These are phyloP conservation scores for Barbarea vulgaris DNA, from an alignment of 345 rosid species.

Conservation along the genomic window DNA sequence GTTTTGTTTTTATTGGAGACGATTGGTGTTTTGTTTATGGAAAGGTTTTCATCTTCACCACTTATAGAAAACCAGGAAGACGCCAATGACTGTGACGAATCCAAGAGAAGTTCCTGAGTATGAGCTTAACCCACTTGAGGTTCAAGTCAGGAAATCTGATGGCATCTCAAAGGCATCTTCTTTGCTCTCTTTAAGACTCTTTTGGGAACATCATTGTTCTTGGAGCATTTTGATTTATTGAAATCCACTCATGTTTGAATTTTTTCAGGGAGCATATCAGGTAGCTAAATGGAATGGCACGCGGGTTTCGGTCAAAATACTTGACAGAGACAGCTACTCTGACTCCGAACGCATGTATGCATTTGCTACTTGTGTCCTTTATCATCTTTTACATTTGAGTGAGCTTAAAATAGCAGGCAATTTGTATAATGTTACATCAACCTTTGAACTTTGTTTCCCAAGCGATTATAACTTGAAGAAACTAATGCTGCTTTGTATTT, in stretches of 20 bases:
- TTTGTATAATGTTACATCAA: neutral
- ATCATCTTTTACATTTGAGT: neutral
- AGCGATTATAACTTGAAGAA: neutral
- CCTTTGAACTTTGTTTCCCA: neutral
- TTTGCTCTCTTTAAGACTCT: neutral
- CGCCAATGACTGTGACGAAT: slow-evolving; percentile 88
- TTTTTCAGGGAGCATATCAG: slow-evolving; percentile 83
- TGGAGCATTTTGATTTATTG: neutral
- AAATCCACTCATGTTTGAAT: neutral
- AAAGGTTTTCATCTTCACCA: slow-evolving; percentile 12
- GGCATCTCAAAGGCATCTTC: slow-evolving; percentile 75
- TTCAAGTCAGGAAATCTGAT: slow-evolving; percentile 80
- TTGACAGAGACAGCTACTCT: slow-evolving; percentile 68
- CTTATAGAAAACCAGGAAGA: slow-evolving; percentile 80
- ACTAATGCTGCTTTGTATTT: slow-evolving; percentile 5
- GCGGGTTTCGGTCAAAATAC: slow-evolving; percentile 83
- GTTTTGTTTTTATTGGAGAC: neutral
- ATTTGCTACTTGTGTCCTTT: neutral
- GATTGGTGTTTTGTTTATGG: neutral
- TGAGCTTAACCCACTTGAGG: slow-evolving; percentile 88
- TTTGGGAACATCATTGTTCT: neutral
- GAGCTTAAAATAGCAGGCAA: neutral
- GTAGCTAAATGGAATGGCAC: slow-evolving; percentile 99
- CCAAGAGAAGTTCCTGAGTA: slow-evolving; percentile 92
- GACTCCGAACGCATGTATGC: slow-evolving; percentile 73